These are phyloP conservation scores for Mucor indicus DNA, from an alignment of 371 early-diverging fungal genomes.

Conservation along the genomic window DNA sequence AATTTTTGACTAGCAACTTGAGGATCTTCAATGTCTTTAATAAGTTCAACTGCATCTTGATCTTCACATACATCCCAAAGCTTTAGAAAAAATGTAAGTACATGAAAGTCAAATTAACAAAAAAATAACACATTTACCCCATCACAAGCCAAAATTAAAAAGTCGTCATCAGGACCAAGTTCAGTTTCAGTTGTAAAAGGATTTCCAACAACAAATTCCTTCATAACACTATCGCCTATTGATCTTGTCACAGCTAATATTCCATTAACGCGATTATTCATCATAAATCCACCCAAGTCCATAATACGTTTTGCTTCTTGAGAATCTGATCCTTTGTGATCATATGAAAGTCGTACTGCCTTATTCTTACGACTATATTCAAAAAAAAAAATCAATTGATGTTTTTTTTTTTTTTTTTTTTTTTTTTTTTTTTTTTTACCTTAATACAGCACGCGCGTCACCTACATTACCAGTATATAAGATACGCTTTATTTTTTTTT, in stretches of 20 bases:
- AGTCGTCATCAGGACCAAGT: slow-evolving; percentile 66
- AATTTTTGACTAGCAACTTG: slow-evolving; percentile 79
- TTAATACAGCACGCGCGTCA: slow-evolving; percentile 92
- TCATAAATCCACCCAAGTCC: slow-evolving; percentile 93
- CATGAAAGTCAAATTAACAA: neutral
- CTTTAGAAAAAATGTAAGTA: slow-evolving; percentile 27
- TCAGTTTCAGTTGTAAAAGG: slow-evolving; percentile 93
- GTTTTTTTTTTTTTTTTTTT: neutral
- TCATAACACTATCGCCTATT: slow-evolving; percentile 94
- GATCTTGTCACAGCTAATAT: slow-evolving; percentile 97
- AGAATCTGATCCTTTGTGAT: slow-evolving; percentile 95
- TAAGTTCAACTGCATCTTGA: slow-evolving; percentile 90
- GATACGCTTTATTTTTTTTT: slow-evolving; percentile 55
- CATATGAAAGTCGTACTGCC: slow-evolving; percentile 91
- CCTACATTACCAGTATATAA: slow-evolving; percentile 95
- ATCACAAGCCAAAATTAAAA: slow-evolving; percentile 95
- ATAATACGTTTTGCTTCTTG: slow-evolving; percentile 86
- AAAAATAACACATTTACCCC: slow-evolving; percentile 63
- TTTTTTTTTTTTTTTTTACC: slow-evolving; percentile 40
- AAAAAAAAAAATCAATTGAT: neutral
- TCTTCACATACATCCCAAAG: slow-evolving; percentile 98
- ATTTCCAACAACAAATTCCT: slow-evolving; percentile 91
- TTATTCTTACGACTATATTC: slow-evolving; percentile 73
- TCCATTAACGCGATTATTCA: slow-evolving; percentile 98
- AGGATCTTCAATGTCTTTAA: slow-evolving; percentile 73